Conservation (phyloP, 345 rosid species). For the Linum lewisii region DNA sequence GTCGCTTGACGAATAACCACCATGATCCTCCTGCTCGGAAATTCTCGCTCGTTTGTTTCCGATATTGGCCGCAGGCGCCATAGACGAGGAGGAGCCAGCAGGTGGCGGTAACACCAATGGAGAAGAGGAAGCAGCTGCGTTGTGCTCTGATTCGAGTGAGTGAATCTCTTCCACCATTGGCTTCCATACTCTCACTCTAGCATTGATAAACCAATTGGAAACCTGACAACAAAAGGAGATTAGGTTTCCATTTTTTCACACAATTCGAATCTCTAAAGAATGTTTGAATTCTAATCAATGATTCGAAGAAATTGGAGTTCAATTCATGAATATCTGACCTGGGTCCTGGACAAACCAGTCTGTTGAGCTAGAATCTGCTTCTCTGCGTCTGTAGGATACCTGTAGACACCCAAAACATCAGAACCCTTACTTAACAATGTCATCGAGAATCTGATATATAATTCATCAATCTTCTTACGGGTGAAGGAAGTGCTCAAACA, state of each 20-base stretch:
- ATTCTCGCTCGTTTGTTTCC: conserved; percentile 15
- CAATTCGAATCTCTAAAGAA: neutral
- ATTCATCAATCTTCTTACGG: conserved; percentile 16
- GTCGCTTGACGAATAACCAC: neutral
- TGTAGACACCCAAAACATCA: neutral
- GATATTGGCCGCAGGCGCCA: conserved; percentile 1
- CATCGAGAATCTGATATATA: neutral
- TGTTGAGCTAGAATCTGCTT: conserved; percentile 19
- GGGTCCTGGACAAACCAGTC: conserved; percentile 25
- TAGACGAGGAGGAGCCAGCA: neutral
- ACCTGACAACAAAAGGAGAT: conserved; percentile 10
- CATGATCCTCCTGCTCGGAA: conserved; percentile 4
- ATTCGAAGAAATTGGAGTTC: too few relatives aligned
- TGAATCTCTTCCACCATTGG: conserved; percentile 31
- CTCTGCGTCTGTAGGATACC: conserved; percentile 23
- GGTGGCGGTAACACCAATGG: neutral
- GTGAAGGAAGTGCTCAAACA: conserved; percentile 24
- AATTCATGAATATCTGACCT: conserved; percentile 9
- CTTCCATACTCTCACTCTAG: conserved; percentile 27
- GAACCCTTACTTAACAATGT: neutral
- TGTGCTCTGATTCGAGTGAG: conserved; percentile 18
- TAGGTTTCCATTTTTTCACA: too few relatives aligned
- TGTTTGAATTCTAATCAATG: neutral
- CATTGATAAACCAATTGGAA: conserved; percentile 27
- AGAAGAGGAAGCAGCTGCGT: conserved; percentile 2